Percentiles rank a stretch among this genome's conserved stretches.
These are phyloP conservation scores for Oleoguttula mirabilis DNA, from an alignment of 495 filamentous ascomycete genomes.

Conservation along the genomic window DNA sequence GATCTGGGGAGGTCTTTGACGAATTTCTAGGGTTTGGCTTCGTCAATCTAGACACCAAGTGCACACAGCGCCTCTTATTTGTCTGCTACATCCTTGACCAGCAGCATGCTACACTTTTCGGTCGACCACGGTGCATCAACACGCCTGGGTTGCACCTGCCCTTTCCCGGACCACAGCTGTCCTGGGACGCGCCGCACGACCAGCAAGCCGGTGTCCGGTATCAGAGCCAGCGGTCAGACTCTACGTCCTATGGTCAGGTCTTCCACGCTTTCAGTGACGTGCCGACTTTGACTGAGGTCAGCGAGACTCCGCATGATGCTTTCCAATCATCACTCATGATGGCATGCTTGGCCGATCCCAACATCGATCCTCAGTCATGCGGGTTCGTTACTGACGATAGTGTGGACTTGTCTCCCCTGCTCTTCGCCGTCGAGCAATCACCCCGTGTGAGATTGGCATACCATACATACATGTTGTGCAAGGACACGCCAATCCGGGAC, in stretches of 20 bases:
- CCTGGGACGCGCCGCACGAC: constrained; percentile 21
- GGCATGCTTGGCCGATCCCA: constrained; percentile 10
- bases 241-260: constrained; percentile 1
- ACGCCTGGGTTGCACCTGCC: constrained; percentile 21
- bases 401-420: constrained; percentile 3
- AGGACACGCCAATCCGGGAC: constrained; percentile 26
- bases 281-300: not conserved
- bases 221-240: not conserved
- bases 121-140: constrained; percentile 11
- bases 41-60: not conserved
- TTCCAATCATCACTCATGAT: constrained; percentile 28
- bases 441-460: constrained; percentile 15
- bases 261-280: constrained; percentile 6
- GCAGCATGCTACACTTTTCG: constrained; percentile 26
- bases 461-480: constrained; percentile 22
- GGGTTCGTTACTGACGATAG: not conserved
- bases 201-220: constrained; percentile 9
- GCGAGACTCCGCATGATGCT: constrained; percentile 13
- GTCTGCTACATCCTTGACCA: constrained; percentile 27
- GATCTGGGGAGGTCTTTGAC: not conserved
- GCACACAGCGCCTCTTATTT: constrained; percentile 23
- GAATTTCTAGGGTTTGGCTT: too few species aligned
- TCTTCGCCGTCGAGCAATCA: constrained; percentile 11
- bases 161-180: constrained; percentile 15
- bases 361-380: not conserved